Evolutionary conservation across 2,329 filamentous ascomycete genomes (phyloP).

Genomic region (Onygenales sp.): DNA sequence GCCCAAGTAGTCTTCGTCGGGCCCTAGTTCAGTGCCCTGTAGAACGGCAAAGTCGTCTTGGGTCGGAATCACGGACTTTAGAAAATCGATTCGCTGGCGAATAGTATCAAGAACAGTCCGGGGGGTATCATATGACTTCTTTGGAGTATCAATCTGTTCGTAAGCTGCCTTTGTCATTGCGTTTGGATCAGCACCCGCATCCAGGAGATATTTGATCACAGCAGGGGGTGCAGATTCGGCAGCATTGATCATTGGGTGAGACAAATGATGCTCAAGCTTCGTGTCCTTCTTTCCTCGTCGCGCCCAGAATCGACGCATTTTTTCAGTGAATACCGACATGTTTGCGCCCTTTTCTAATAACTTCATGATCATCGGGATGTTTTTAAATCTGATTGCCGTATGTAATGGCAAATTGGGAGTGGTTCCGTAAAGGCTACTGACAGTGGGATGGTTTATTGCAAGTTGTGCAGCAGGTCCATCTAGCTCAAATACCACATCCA

Average conservation of each 20-base stretch:
- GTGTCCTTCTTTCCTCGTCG: slow-evolving; percentile 38
- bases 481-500: slow-evolving; percentile 33
- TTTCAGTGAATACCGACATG: slow-evolving; percentile 46
- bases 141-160: slow-evolving; percentile 4
- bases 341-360: slow-evolving; percentile 54
- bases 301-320: slow-evolving; percentile 6
- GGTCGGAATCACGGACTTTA: slow-evolving; percentile 38
- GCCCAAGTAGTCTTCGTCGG: slow-evolving; percentile 40
- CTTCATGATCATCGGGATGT: slow-evolving; percentile 45
- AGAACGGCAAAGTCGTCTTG: not conserved
- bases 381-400: slow-evolving; percentile 21
- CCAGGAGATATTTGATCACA: slow-evolving; percentile 50
- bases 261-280: slow-evolving; percentile 37
- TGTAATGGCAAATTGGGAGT: slow-evolving; percentile 28
- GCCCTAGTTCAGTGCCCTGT: slow-evolving; percentile 10
- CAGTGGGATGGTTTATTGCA: slow-evolving; percentile 54
- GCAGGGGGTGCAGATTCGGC: slow-evolving; percentile 41
- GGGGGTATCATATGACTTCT: slow-evolving; percentile 26
- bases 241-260: slow-evolving; percentile 61
- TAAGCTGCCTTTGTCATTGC: slow-evolving; percentile 39
- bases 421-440: slow-evolving; percentile 49
- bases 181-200: slow-evolving; percentile 57
- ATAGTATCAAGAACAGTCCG: slow-evolving; percentile 51
- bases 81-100: slow-evolving; percentile 37
- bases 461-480: slow-evolving; percentile 48